These are phyloP conservation scores for Aegilops bicornis DNA, from an alignment of 176 grass and related monocot species.

Conservation along the genomic window DNA sequence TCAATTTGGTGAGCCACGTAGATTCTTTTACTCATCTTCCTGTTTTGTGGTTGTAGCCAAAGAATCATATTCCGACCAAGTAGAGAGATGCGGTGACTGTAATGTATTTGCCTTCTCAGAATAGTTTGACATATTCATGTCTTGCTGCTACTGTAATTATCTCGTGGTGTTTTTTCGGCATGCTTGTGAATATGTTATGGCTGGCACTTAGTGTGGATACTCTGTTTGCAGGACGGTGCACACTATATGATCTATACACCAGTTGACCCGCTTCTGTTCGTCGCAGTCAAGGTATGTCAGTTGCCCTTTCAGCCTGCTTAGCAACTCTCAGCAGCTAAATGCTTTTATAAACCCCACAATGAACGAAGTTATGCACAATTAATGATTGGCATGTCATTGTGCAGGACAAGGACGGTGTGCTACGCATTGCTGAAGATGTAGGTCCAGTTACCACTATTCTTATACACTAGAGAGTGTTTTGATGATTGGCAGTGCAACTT, in stretches of 20 bases:
- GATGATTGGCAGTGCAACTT: neutral
- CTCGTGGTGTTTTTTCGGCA: neutral
- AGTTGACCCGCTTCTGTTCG: slow-evolving; percentile 83
- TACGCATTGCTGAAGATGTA: slow-evolving; percentile 92
- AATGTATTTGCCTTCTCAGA: neutral
- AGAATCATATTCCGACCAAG: neutral
- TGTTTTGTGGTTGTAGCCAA: neutral
- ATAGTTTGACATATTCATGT: neutral
- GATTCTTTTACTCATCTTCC: slow-evolving; percentile 1
- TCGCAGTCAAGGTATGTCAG: slow-evolving; percentile 63
- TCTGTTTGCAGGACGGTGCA: slow-evolving; percentile 61
- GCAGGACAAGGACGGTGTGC: slow-evolving; percentile 69
- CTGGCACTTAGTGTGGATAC: neutral
- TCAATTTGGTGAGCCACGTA: slow-evolving; percentile 66
- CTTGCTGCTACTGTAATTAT: too few species aligned
- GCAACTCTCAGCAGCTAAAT: neutral
- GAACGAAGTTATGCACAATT: neutral
- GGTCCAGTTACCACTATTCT: slow-evolving; percentile 22
- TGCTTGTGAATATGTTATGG: neutral
- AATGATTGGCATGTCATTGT: slow-evolving; percentile 20
- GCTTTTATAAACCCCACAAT: neutral
- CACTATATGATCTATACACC: slow-evolving; percentile 99
- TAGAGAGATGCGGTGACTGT: neutral
- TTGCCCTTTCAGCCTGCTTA: neutral
- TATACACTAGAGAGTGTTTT: neutral